Evolutionary conservation across 73 alveolate species (phyloP).

Genomic region (Uronychia setigera): DNA sequence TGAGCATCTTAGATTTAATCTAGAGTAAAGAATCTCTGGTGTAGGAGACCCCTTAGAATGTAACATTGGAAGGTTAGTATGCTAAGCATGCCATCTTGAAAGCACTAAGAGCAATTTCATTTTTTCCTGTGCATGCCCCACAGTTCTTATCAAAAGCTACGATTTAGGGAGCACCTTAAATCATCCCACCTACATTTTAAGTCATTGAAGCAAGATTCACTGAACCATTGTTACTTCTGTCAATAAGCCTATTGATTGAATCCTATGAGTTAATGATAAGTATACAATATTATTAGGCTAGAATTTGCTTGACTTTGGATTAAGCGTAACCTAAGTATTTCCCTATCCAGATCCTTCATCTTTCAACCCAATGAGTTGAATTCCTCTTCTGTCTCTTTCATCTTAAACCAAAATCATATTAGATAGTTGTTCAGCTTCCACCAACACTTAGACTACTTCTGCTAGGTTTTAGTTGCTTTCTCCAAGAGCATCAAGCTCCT

Average conservation of each 20-base stretch:
- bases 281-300: too few relatives aligned
- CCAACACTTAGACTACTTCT: neutral
- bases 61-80: constrained; percentile 57
- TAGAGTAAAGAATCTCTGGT: neutral
- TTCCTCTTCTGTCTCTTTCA: neutral
- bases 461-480: neutral
- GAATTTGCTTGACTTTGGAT: too few relatives aligned
- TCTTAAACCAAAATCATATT: neutral
- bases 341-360: too few relatives aligned
- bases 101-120: constrained; percentile 19
- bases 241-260: neutral
- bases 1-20: too few relatives aligned
- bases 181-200: neutral
- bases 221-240: neutral
- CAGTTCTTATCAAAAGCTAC: constrained; percentile 59
- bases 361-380: neutral
- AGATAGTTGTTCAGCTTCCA: neutral
- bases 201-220: neutral
- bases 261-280: neutral
- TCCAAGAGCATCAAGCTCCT: neutral
- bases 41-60: neutral
- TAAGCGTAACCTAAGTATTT: too few relatives aligned
- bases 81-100: constrained; percentile 75
- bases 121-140: constrained; percentile 62
- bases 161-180: neutral